Evolutionary conservation across 257 asterid genomes (phyloP), one percentile per base, ranked within the genome.

Genomic region (Buddleja alternifolia): DNA sequence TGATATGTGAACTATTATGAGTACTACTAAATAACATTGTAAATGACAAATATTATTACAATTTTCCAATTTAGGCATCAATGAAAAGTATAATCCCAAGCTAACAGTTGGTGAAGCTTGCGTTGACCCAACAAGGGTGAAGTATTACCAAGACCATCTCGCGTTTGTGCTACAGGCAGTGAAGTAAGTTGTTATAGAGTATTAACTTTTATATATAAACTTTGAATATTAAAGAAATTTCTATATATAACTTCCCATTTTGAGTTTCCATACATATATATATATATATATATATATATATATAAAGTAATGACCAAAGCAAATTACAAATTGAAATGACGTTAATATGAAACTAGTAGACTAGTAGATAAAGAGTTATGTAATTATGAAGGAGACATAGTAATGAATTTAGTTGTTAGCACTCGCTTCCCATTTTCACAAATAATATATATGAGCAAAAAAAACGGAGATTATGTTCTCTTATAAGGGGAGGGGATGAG

Each of bases 81-180:
- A 40, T 6, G 60, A 47, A 2, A 48, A 25, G 19, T 47, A 48
- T 6, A 23, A 65, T 17, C 6, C 0, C 70, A 48, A 15, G 6
- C 70, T 24, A 32, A 65, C 70, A 0, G 36, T 46, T 12, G 19
- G 2, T 7, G 16, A 25, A 10, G 70, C 60, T 10, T 47, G 36
- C 4, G 12, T 1, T 2, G 71, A 66, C 20, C 14, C 39, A 0
- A 20, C 4, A 7, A 66, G 71, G 52, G 9, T 8, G 3, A 5
- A 51, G 36, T 66, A 25, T 37, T 39, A 17, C 40, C 62, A 51
- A 51, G 71, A 46, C 3, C 70, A 65, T 17, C 70, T 65, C 6
- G 42, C 58, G 11, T 1, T 47, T 20, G 3, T 47, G 17, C 44
- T 14, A 4, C 8, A 4, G 9, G 70, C 60, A 47, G 48, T 65